Conservation (phyloP, 768 basidiomycete species). For the Naganishia friedmannii region DNA sequence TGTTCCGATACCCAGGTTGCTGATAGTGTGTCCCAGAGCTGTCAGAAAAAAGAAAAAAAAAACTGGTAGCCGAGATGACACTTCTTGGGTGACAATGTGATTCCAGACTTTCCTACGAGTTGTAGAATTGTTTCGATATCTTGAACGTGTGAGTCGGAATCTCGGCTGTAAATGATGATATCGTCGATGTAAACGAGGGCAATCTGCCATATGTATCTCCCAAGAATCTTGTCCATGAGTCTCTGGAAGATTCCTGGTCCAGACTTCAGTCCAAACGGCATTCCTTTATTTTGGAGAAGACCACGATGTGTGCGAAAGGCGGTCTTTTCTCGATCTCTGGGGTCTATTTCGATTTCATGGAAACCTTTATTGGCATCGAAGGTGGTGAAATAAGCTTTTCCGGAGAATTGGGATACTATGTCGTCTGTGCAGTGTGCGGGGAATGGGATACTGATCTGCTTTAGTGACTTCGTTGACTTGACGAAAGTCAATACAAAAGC, state of each 20-base stretch:
- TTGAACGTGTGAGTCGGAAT: constrained; percentile 38
- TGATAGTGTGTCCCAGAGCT: constrained; percentile 8
- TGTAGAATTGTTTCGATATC: constrained; percentile 32
- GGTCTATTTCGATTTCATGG: constrained; percentile 22
- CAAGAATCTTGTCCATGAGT: constrained; percentile 17
- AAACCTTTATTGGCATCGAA: constrained; percentile 25
- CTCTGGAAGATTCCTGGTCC: constrained; percentile 26
- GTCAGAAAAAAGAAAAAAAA: too few species aligned
- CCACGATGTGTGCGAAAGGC: constrained; percentile 25
- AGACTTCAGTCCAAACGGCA: constrained; percentile 28
- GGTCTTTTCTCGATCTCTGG: constrained; percentile 25
- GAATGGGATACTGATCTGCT: constrained; percentile 23
- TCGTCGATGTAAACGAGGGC: constrained; percentile 28
- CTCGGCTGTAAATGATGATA: constrained; percentile 10
- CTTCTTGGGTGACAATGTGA: constrained; percentile 13
- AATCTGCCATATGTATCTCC: constrained; percentile 9
- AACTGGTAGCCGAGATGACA: constrained; percentile 14
- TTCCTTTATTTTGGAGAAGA: constrained; percentile 21
- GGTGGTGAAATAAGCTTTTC: constrained; percentile 16
- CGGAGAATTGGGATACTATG: constrained; percentile 16
- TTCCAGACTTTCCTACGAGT: constrained; percentile 7
- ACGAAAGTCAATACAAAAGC: constrained; percentile 18
- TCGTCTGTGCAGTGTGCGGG: constrained; percentile 26
- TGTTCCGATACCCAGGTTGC: constrained; percentile 7
- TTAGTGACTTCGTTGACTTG: constrained; percentile 23